Base-by-base conservation (phyloP, 495 filamentous ascomycete species). In the Parmelia sp. region DNA sequence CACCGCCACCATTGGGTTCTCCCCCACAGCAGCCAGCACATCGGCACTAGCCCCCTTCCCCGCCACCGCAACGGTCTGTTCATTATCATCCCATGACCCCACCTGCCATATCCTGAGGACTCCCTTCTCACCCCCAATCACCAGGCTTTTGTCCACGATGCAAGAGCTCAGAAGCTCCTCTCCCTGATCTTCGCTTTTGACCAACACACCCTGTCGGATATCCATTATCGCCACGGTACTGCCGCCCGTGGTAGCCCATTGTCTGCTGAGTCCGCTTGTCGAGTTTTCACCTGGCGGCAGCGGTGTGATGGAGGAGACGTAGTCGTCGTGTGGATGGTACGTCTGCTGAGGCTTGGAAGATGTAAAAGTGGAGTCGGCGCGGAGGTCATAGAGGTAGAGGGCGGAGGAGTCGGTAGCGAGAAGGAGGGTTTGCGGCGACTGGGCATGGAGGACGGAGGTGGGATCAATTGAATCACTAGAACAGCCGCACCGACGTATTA, bases 31-130 rank as follows among this genome's bases (percentile, higher is more conserved):
- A 4, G 85, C 77, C 69, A 95, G 75, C 25, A 83, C 80, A 72
- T 96, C 91, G 44, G 95, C 71, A 51, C 86, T 86, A 67, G 92
- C 90, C 23, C 77, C 82, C 25, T 79, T 74, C 60, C 86, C 82
- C 12, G 96, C 82, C 12, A 97, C 82, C 57, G 88, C 83, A 64
- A 97, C 86, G 7, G 91, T 83, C 73, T 96, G 91, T 66, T 94
- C 89, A 73, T 96, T 91, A 74, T 96, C 92, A 44, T 96, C 92
- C 92, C 94, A 97, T 2, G 86, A 82, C 1, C 92, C 94, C 67
- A 84, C 88, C 70, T 97, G 92, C 94, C 94, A 98, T 3, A 97
- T 78, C 14, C 92, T 95, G 66, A 97, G 69, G 8, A 96, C 83
- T 21, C 94, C 94, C 12, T 81, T 84, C 15, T 86, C 84, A 19